Conservation (phyloP, 2,329 filamentous ascomycete genomes). For the Capronia epimyces region DNA sequence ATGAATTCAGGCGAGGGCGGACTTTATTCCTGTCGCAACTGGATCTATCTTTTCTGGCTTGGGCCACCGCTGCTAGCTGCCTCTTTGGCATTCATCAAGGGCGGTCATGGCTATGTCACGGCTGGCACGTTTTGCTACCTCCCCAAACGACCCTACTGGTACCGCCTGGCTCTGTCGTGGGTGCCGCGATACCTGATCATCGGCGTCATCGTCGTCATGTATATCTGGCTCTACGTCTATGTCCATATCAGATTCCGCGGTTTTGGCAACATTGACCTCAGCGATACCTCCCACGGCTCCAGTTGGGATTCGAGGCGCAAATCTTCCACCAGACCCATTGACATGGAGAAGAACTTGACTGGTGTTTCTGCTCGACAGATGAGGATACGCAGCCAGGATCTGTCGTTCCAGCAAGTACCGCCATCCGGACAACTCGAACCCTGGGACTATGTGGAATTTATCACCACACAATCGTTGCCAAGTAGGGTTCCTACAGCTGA, state of each 20-base stretch:
- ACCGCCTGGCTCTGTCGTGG: constrained; percentile 63
- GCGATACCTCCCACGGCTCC: constrained; percentile 8
- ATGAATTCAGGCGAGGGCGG: constrained; percentile 50
- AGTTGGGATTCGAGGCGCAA: constrained; percentile 1
- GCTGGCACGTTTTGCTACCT: constrained; percentile 66
- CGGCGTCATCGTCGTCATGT: constrained; percentile 57
- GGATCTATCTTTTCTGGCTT: constrained; percentile 55
- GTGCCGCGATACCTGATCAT: constrained; percentile 67
- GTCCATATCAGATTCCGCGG: constrained; percentile 48
- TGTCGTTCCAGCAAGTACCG: not conserved
- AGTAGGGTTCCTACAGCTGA: not conserved
- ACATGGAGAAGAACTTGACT: constrained; percentile 4
- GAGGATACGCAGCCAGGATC: not conserved
- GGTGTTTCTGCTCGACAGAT: not conserved
- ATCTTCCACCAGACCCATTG: constrained; percentile 5
- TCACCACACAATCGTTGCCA: constrained; percentile 18
- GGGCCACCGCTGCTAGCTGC: constrained; percentile 57
- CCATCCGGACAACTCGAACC: constrained; percentile 8
- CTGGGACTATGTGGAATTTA: constrained; percentile 26
- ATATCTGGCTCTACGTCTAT: constrained; percentile 65
- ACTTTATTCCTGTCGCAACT: constrained; percentile 61
- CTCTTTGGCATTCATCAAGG: constrained; percentile 58
- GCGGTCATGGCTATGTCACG: constrained; percentile 51
- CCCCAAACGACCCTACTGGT: constrained; percentile 63
- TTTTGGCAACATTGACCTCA: constrained; percentile 27